These are phyloP conservation scores for Lolium rigidum DNA, from an alignment of 176 grass and related monocot species.

Conservation along the genomic window DNA sequence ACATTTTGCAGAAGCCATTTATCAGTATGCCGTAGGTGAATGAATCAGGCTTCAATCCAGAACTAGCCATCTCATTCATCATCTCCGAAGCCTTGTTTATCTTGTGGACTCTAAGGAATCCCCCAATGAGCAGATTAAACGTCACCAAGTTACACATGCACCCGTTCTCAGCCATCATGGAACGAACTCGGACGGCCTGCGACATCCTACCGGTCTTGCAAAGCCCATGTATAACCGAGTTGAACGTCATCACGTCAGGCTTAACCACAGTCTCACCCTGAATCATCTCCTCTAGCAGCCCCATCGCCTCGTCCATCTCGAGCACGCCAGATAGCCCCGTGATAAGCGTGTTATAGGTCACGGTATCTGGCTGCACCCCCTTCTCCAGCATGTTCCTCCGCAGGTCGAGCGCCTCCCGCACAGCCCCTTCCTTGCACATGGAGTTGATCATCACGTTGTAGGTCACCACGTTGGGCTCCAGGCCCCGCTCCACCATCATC, in stretches of 20 bases:
- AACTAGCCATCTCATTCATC: conserved; percentile 53
- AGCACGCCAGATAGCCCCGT: conserved; percentile 54
- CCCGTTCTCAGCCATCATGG: conserved; percentile 55
- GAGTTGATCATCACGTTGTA: conserved; percentile 65
- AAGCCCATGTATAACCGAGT: conserved; percentile 65
- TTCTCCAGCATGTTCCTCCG: conserved; percentile 44
- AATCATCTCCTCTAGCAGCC: conserved; percentile 64
- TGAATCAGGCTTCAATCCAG: conserved; percentile 52
- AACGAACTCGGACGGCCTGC: conserved; percentile 47
- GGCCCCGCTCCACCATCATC: conserved; percentile 58
- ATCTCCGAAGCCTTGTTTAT: conserved; percentile 47
- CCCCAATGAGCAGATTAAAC: conserved; percentile 59
- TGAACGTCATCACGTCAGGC: conserved; percentile 58
- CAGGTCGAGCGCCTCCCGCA: conserved; percentile 38
- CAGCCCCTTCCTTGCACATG: conserved; percentile 54
- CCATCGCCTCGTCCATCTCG: conserved; percentile 52
- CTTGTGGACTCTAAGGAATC: conserved; percentile 55
- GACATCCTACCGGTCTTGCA: conserved; percentile 50
- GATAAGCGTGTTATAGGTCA: conserved; percentile 64
- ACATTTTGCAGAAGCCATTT: conserved; percentile 66
- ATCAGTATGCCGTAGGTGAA: conserved; percentile 64
- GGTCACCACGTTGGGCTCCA: conserved; percentile 58
- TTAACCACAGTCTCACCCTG: conserved; percentile 30
- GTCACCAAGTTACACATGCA: conserved; percentile 52
- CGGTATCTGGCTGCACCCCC: conserved; percentile 51